These are phyloP conservation scores for Rhododendron molle DNA, from an alignment of 148 eudicot species.

Conservation along the genomic window DNA sequence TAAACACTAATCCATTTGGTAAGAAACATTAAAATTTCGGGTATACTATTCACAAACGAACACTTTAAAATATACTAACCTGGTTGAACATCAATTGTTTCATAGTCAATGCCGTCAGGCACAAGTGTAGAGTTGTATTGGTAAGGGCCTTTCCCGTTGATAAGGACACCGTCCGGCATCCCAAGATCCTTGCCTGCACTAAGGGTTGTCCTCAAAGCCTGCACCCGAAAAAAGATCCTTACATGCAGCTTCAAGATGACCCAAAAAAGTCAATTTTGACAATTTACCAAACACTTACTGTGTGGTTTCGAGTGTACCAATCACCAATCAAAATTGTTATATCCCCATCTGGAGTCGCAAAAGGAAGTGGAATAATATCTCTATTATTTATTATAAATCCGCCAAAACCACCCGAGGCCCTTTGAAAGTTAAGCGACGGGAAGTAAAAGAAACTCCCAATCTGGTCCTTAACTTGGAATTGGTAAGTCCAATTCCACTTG, in stretches of 20 bases:
- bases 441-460: conserved; percentile 95
- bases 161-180: conserved; percentile 95
- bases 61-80: conserved; percentile 34
- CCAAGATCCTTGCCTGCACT: conserved; percentile 79
- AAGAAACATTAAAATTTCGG: neutral
- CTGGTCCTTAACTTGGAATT: conserved; percentile 95
- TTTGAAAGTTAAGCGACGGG: conserved; percentile 84
- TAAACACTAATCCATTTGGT: neutral
- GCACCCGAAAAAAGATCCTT: conserved; percentile 13
- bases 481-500: conserved; percentile 96
- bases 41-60: neutral
- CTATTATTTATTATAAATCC: conserved; percentile 59
- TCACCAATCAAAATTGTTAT: conserved; percentile 77
- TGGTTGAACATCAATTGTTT: conserved; percentile 75
- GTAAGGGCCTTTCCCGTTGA: conserved; percentile 96
- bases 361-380: conserved; percentile 68
- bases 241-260: neutral
- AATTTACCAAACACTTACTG: conserved; percentile 46
- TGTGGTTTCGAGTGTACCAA: conserved; percentile 85
- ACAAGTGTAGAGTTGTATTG: conserved; percentile 81
- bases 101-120: conserved; percentile 84
- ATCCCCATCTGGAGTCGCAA: conserved; percentile 70
- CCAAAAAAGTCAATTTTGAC: neutral
- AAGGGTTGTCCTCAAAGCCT: conserved; percentile 82
- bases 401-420: conserved; percentile 91